These are phyloP conservation scores for Amphibolis antarctica DNA, from an alignment of 106 monocot genomes.

Conservation along the genomic window DNA sequence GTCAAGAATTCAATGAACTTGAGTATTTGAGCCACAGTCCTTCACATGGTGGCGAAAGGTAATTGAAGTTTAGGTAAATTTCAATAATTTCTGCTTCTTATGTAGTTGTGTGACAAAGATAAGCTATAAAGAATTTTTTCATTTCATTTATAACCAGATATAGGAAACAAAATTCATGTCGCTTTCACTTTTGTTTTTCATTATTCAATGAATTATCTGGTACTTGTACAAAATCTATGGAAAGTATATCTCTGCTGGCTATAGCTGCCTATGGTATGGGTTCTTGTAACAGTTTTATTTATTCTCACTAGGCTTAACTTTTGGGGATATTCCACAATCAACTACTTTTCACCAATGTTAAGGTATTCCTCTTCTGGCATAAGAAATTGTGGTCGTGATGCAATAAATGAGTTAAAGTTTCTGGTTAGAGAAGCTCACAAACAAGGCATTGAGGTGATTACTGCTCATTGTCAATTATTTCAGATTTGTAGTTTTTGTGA, in stretches of 20 bases:
- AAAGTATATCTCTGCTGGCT: background rate
- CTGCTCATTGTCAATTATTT: slow-evolving; percentile 1
- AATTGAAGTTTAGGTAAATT: background rate
- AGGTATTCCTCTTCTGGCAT: slow-evolving; percentile 77
- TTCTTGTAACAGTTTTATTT: slow-evolving; percentile 1
- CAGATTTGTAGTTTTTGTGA: background rate
- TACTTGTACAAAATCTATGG: background rate
- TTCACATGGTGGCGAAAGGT: slow-evolving; percentile 43
- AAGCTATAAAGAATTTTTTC: no score
- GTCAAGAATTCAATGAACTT: slow-evolving; percentile 91
- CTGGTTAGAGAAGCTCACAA: slow-evolving; percentile 87
- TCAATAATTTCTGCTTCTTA: background rate
- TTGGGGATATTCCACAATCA: slow-evolving; percentile 93
- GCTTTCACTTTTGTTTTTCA: no score
- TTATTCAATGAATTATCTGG: background rate
- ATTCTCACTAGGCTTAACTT: slow-evolving; percentile 51
- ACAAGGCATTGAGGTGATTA: slow-evolving; percentile 70
- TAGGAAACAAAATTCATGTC: no score
- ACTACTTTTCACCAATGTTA: slow-evolving; percentile 86
- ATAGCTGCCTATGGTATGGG: background rate
- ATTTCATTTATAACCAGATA: no score
- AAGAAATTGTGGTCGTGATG: slow-evolving; percentile 50
- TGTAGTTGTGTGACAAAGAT: no score
- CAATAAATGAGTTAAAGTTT: slow-evolving; percentile 78
- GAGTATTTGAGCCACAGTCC: slow-evolving; percentile 47